Conservation (phyloP, 2,329 filamentous ascomycete species). For the Dactylellina drechsleri region DNA sequence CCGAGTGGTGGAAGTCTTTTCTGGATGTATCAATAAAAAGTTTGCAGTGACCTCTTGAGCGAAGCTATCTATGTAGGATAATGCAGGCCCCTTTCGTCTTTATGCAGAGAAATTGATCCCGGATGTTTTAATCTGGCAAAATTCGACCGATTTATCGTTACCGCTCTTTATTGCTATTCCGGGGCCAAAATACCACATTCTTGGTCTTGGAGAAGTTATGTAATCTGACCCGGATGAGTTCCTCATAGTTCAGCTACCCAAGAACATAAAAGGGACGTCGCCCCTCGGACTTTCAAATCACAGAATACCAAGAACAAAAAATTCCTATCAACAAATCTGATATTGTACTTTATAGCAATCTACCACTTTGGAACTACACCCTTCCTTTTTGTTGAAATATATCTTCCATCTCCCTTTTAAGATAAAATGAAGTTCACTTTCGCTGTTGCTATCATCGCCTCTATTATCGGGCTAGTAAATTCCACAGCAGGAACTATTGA, state of each 20-base stretch:
- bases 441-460: slow-evolving; percentile 30
- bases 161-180: slow-evolving; percentile 20
- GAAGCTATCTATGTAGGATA: slow-evolving; percentile 10
- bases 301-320: neutral
- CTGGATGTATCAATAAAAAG: neutral
- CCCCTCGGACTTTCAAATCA: neutral
- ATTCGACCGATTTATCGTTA: slow-evolving; percentile 16
- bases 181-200: neutral
- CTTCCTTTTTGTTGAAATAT: no score
- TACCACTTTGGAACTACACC: neutral
- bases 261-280: slow-evolving; percentile 34
- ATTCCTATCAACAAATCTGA: neutral
- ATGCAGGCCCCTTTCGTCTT: slow-evolving; percentile 21
- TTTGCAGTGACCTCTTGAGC: slow-evolving; percentile 34
- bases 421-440: slow-evolving; percentile 50
- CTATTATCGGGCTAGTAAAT: slow-evolving; percentile 27
- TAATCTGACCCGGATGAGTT: slow-evolving; percentile 23
- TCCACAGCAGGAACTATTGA: neutral
- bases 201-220: slow-evolving; percentile 11
- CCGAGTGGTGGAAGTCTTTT: slow-evolving; percentile 18
- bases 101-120: slow-evolving; percentile 1
- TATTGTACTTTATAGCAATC: neutral
- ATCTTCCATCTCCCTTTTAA: no score
- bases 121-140: slow-evolving; percentile 45
- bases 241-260: neutral